Conservation (phyloP, 805 yeast genomes). For the Candida pseudoglaebosa region DNA sequence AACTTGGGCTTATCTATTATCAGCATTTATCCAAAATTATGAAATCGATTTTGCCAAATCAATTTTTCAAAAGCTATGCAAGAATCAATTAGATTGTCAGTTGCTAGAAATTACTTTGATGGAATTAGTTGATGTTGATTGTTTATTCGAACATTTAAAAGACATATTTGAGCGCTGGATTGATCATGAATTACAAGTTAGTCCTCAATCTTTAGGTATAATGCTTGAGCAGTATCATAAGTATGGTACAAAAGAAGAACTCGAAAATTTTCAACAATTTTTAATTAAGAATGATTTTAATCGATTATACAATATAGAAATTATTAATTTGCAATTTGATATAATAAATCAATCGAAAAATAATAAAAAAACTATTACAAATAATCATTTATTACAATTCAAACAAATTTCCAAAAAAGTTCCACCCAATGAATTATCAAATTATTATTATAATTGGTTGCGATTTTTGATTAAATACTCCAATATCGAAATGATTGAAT, state of each 20-base stretch:
- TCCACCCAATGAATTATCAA: slow-evolving; percentile 14
- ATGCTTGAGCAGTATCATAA: slow-evolving; percentile 26
- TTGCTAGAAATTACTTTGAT: slow-evolving; percentile 25
- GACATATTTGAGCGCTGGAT: slow-evolving; percentile 26
- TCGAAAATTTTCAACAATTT: slow-evolving; percentile 16
- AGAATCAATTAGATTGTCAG: slow-evolving; percentile 18
- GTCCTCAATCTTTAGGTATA: slow-evolving; percentile 22
- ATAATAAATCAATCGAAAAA: slow-evolving; percentile 21
- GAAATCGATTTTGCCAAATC: slow-evolving; percentile 29
- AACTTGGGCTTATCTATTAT: slow-evolving; percentile 25
- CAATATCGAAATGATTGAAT: slow-evolving; percentile 24
- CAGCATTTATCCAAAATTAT: slow-evolving; percentile 27
- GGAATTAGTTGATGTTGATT: slow-evolving; percentile 22
- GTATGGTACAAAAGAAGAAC: slow-evolving; percentile 27
- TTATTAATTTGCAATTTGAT: slow-evolving; percentile 19
- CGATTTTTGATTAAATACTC: slow-evolving; percentile 26
- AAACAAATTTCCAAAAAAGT: slow-evolving; percentile 13
- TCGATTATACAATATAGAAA: slow-evolving; percentile 21
- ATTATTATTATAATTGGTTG: slow-evolving; percentile 25
- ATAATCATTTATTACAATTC: slow-evolving; percentile 21
- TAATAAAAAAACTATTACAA: slow-evolving; percentile 21
- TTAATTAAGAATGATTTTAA: slow-evolving; percentile 17
- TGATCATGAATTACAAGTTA: slow-evolving; percentile 19
- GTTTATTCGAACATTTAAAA: slow-evolving; percentile 28
- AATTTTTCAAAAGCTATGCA: slow-evolving; percentile 21